Evolutionary conservation across 2,329 filamentous ascomycete genomes (phyloP), one percentile per base, ranked within the genome.

Genomic region (Pyrenophora seminiperda): DNA sequence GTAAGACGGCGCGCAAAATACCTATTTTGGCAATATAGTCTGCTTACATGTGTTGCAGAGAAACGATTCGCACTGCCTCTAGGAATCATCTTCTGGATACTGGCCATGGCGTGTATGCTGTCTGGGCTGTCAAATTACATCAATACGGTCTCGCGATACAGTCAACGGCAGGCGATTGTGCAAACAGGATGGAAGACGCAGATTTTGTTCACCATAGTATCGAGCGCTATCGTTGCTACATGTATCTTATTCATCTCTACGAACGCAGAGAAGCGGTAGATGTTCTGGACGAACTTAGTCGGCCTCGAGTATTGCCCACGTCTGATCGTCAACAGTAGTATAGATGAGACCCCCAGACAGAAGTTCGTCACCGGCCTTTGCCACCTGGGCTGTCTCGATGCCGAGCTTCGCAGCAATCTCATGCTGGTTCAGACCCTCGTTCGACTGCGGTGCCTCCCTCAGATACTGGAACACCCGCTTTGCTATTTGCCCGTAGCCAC

Each of bases 141-240:
- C 56, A 87, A 85, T 79, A 83, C 80, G 62, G 85, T 97, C 18
- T 88, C 88, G 62, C 87, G 90, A 68, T 99, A 96, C 71, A 88
- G 88, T 62, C 80, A 83, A 31, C 84, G 86, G 59, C 81, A 82
- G 19, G 94, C 94, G 0, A 81, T 97, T 56, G 94, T 99, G 31
- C 94, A 99, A 76, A 89, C 86, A 22, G 94, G 94, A 1, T 94
- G 90, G 88, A 93, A 91, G 74, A 97, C 94, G 30, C 92, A 97
- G 70, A 73, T 87, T 33, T 89, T 96, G 9, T 76, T 75, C 46
- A 73, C 71, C 6, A 65, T 76, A 24, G 73, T 76, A 1, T 70
- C 73, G 17, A 65, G 65, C 9, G 63, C 72, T 6, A 76, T 76
- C 50, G 70, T 76, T 15, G 72, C 71, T 24, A 67, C 73, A n/a